phyloP scores from a whole-genome alignment of 2,329 filamentous ascomycete genomes.

The Fusarium proliferatum region DNA sequence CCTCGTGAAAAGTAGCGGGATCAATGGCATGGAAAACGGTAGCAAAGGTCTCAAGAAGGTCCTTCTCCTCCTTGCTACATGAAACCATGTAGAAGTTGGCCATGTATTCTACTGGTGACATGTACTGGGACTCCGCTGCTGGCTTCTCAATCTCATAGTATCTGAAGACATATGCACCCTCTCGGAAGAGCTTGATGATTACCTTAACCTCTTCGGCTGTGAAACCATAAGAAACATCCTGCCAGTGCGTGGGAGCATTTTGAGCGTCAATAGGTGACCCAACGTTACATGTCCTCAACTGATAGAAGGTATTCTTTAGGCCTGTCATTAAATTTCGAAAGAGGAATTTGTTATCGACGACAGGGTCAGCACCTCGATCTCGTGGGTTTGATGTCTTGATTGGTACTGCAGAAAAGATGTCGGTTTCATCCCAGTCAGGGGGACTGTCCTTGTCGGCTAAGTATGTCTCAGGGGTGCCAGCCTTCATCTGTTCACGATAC shows the following conservation, averaged over 20 bases:
- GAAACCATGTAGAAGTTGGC: slow-evolving; percentile 95
- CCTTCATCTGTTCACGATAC: slow-evolving; percentile 76
- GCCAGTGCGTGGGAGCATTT: slow-evolving; percentile 89
- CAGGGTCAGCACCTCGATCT: slow-evolving; percentile 88
- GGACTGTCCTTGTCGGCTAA: slow-evolving; percentile 82
- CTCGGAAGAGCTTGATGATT: slow-evolving; percentile 95
- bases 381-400: slow-evolving; percentile 95
- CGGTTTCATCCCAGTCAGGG: slow-evolving; percentile 97
- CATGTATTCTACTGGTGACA: slow-evolving; percentile 90
- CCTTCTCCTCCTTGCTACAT: slow-evolving; percentile 95
- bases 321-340: slow-evolving; percentile 98
- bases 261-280: slow-evolving; percentile 76
- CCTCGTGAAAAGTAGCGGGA: slow-evolving; percentile 97
- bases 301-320: slow-evolving; percentile 95
- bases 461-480: slow-evolving; percentile 76
- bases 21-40: slow-evolving; percentile 99
- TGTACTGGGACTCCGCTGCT: slow-evolving; percentile 75
- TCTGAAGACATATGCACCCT: slow-evolving; percentile 94
- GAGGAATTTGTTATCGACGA: slow-evolving; percentile 96
- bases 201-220: slow-evolving; percentile 97
- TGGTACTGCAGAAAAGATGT: slow-evolving; percentile 95
- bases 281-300: slow-evolving; percentile 90
- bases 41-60: slow-evolving; percentile 95
- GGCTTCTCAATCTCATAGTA: slow-evolving; percentile 95
- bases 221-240: slow-evolving; percentile 95